Evolutionary conservation across 495 filamentous ascomycete genomes (phyloP).

Genomic region (Hypomontagnella submonticulosa): DNA sequence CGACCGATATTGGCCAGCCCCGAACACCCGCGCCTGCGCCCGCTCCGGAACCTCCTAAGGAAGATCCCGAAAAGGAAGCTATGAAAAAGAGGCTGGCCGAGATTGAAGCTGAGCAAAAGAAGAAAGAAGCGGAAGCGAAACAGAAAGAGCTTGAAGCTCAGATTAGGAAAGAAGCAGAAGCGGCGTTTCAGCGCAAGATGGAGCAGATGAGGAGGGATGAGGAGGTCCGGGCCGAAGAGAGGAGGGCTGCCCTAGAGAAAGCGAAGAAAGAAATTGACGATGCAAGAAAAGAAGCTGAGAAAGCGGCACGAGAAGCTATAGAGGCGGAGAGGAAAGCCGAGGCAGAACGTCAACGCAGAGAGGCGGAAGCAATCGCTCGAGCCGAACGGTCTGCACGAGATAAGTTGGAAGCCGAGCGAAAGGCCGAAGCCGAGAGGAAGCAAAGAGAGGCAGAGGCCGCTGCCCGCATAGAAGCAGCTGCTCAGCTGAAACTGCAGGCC

Average conservation of each 20-base stretch:
- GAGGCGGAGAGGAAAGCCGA: slow-evolving; percentile 53
- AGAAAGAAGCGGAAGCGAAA: slow-evolving; percentile 53
- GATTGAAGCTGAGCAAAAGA: slow-evolving; percentile 50
- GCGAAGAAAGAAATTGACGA: slow-evolving; percentile 52
- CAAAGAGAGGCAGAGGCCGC: slow-evolving; percentile 62
- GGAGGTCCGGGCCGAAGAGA: slow-evolving; percentile 46
- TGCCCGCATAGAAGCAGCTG: slow-evolving; percentile 55
- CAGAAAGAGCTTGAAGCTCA: slow-evolving; percentile 57
- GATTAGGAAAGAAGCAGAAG: slow-evolving; percentile 57
- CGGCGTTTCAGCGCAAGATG: slow-evolving; percentile 51
- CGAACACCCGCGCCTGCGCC: slow-evolving; percentile 55
- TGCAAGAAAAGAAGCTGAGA: slow-evolving; percentile 59
- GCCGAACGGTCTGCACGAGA: slow-evolving; percentile 52
- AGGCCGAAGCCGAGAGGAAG: slow-evolving; percentile 64
- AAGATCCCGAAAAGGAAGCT: slow-evolving; percentile 59
- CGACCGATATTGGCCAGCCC: slow-evolving; percentile 54
- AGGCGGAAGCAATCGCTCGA: slow-evolving; percentile 45
- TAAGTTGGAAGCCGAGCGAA: slow-evolving; percentile 51
- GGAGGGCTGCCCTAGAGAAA: slow-evolving; percentile 48
- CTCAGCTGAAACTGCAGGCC: slow-evolving; percentile 55
- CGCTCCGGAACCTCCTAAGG: slow-evolving; percentile 50
- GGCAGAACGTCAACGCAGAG: slow-evolving; percentile 41
- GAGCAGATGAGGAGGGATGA: slow-evolving; percentile 53
- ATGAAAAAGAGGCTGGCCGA: slow-evolving; percentile 55
- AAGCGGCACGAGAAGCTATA: slow-evolving; percentile 50